phyloP scores from a whole-genome alignment of 2,329 filamentous ascomycete genomes.

The Xylariales sp. region DNA sequence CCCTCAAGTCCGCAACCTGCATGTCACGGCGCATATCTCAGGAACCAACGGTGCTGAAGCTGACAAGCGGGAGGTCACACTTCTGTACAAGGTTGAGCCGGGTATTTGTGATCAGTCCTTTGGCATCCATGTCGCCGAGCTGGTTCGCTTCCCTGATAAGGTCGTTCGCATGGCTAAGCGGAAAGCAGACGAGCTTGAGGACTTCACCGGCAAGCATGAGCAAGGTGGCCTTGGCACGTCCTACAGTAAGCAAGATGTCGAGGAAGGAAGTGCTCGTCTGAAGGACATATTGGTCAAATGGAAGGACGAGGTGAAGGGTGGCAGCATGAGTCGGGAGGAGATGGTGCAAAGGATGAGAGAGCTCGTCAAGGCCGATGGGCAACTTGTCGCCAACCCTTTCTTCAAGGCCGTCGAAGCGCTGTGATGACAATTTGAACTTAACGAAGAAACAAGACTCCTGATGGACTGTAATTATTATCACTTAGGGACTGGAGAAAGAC shows the following conservation, averaged over 20 bases:
- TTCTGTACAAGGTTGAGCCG: slow-evolving; percentile 94
- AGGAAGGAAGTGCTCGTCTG: slow-evolving; percentile 78
- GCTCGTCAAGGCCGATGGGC: slow-evolving; percentile 69
- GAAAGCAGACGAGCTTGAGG: slow-evolving; percentile 96
- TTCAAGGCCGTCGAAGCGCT: slow-evolving; percentile 61
- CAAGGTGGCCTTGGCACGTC: slow-evolving; percentile 44
- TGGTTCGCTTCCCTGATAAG: slow-evolving; percentile 94
- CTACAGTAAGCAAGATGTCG: slow-evolving; percentile 81
- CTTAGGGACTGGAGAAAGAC: no score
- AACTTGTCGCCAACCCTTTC: slow-evolving; percentile 61
- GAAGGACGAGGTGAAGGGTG: slow-evolving; percentile 69
- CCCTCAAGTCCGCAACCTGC: slow-evolving; percentile 84
- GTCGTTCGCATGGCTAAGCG: slow-evolving; percentile 99
- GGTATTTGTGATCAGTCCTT: slow-evolving; percentile 97
- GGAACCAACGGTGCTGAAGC: slow-evolving; percentile 32
- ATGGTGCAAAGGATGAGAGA: slow-evolving; percentile 77
- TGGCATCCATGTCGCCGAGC: slow-evolving; percentile 95
- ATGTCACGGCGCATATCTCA: slow-evolving; percentile 91
- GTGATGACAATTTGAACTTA: slow-evolving; percentile 23
- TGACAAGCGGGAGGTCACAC: slow-evolving; percentile 77
- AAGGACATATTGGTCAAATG: slow-evolving; percentile 80
- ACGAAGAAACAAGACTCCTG: no score
- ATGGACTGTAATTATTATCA: no score
- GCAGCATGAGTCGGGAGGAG: slow-evolving; percentile 63
- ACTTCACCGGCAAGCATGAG: slow-evolving; percentile 81